phyloP scores from a whole-genome alignment of 441 rosid species.

The Brassica hybrid region DNA sequence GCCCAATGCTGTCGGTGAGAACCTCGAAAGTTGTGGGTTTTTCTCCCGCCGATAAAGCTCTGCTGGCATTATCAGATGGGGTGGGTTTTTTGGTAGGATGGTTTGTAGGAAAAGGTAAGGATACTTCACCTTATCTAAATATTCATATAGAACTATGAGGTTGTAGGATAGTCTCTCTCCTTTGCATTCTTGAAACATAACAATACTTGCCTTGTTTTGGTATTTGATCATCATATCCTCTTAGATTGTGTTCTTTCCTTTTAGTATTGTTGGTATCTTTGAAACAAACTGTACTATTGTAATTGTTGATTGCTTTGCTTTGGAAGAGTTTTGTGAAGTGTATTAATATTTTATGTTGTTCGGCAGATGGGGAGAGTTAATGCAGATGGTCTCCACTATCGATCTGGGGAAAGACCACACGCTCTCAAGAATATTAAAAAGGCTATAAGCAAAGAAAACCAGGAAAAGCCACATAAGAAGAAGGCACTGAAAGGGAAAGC shows the following conservation, averaged over 20 bases:
- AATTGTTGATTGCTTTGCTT: not conserved
- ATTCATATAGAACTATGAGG: conserved; percentile 20
- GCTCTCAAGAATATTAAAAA: conserved; percentile 42
- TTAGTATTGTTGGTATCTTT: too few relatives aligned
- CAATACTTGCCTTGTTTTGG: not conserved
- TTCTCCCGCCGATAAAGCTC: conserved; percentile 42
- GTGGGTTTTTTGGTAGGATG: conserved; percentile 50
- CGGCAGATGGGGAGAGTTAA: conserved; percentile 62
- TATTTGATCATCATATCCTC: too few relatives aligned
- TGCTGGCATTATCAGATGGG: conserved; percentile 42
- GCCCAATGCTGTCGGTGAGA: conserved; percentile 44
- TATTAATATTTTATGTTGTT: conserved; percentile 8
- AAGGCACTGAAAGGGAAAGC: conserved; percentile 54
- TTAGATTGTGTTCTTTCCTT: conserved; percentile 1
- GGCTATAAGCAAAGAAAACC: conserved; percentile 31
- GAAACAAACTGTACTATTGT: not conserved
- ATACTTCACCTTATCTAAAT: conserved; percentile 29
- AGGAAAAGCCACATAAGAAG: conserved; percentile 29
- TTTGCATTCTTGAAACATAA: too few relatives aligned
- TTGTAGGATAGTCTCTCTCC: too few relatives aligned
- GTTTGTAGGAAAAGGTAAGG: conserved; percentile 52
- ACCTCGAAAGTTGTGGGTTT: conserved; percentile 42
- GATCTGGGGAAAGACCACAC: conserved; percentile 31
- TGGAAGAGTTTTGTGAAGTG: conserved; percentile 5
- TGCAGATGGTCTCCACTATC: conserved; percentile 43